Base-by-base conservation (phyloP, 1,139 yeast genomes). In the Magnusiomyces ingens region DNA sequence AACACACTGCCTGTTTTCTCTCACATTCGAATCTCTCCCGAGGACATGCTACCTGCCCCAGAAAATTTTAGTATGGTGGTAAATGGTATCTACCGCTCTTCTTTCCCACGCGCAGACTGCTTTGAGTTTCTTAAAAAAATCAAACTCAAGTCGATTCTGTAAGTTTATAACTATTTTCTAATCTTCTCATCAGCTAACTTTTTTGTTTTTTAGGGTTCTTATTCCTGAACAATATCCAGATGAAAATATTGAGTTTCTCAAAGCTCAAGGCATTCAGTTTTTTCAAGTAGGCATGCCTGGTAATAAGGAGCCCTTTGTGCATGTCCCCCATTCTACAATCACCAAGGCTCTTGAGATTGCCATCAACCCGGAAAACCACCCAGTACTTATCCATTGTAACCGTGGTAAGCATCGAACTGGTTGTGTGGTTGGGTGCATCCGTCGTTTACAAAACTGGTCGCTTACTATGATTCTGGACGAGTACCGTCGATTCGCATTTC, bases 391-490 rank as follows among this genome's bases (percentile, higher is more conserved):
- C 48, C 99, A 93, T 70, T 93, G 99, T 70, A 93, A 93, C 69
- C 75, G 97, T 55, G 99, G 99, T 8, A 93, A 93, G 62, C 99
- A 93, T 67, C 78, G 99, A 61, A 93, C 99, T 0, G 99, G 99
- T 0, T 93, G 98, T 68, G 75, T 93, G 17, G 93, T 93, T 11
- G 99, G 99, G 1, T 93, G 96, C 60, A 75, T 93, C 45, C 73
- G 99, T 57, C 76, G 94, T 61, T 71, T 91, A 52, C 98, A 93
- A 66, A 81, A 84, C 57, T 93, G 99, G 99, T 85, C 96, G 1
- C 70, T 89, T 60, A 85, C 96, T 1, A 86, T 91, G 79, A 93
- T 91, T 18, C 89, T 93, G 65, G 98, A 93, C 63, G 99, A 93
- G 66, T 93, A 93, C 69, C 74, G 98, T 56, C 78, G 93, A 64